These are phyloP conservation scores for Priceomyces fermenticarens DNA, from an alignment of 805 yeast species.

Conservation along the genomic window DNA sequence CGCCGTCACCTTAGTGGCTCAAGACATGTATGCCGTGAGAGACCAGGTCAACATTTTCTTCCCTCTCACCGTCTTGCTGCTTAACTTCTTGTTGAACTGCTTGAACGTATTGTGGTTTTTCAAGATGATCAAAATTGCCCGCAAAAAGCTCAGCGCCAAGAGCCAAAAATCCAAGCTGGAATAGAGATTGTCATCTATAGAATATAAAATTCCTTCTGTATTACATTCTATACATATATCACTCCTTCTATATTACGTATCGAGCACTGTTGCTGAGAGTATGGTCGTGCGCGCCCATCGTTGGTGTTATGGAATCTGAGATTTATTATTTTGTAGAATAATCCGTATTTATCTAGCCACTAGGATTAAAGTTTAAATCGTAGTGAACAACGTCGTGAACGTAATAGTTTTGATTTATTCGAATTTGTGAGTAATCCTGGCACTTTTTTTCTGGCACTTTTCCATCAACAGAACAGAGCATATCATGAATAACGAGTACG, in stretches of 20 bases:
- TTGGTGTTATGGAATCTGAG: no score
- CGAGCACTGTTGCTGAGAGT: background rate
- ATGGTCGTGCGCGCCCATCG: background rate
- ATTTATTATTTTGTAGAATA: no score
- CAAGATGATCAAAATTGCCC: slow-evolving; percentile 80
- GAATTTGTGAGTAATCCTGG: no score
- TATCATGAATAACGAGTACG: slow-evolving; percentile 90
- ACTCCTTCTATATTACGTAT: background rate
- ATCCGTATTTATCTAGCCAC: no score
- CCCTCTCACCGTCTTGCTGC: slow-evolving; percentile 47
- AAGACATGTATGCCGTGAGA: slow-evolving; percentile 45
- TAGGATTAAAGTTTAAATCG: background rate
- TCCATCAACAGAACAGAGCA: no score
- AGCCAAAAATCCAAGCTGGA: slow-evolving; percentile 12
- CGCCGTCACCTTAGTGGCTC: slow-evolving; percentile 55
- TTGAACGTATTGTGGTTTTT: slow-evolving; percentile 84
- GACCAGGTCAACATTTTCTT: slow-evolving; percentile 44
- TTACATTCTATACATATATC: background rate
- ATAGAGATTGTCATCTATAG: slow-evolving; percentile 16
- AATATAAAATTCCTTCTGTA: no score
- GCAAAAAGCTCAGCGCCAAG: slow-evolving; percentile 36
- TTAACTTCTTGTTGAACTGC: slow-evolving; percentile 61
- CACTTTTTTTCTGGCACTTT: no score
- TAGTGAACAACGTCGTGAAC: background rate
- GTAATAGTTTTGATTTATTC: no score